Percentiles rank a stretch among this genome's conserved stretches.
Evolutionary conservation across 2,329 filamentous ascomycete genomes (phyloP).

Genomic region (Rhynchosporium secalis): DNA sequence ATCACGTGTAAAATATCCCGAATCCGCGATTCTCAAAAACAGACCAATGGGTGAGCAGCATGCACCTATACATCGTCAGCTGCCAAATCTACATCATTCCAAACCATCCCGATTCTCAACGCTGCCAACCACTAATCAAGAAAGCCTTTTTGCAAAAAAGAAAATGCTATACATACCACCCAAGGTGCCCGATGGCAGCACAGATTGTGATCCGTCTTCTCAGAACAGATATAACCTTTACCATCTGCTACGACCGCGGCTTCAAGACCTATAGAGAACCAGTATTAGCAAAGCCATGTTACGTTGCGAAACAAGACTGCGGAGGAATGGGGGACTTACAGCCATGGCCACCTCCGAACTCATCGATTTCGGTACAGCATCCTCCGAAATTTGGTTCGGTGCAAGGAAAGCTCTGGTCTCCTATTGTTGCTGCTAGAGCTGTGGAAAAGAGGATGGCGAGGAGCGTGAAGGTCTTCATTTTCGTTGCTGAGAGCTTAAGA

Average conservation of each 20-base stretch:
- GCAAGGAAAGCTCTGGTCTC: not conserved
- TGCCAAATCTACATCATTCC: no score
- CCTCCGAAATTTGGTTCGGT: slow-evolving; percentile 1
- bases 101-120: not conserved
- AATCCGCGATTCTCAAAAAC: not conserved
- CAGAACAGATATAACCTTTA: not conserved
- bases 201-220: not conserved
- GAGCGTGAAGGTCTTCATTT: slow-evolving; percentile 1
- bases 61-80: not conserved
- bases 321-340: not conserved
- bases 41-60: slow-evolving; percentile 13
- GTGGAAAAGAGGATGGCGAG: slow-evolving; percentile 3
- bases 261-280: not conserved
- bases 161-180: not conserved
- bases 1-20: no score
- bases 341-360: not conserved
- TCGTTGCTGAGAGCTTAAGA: not conserved
- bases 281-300: not conserved
- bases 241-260: not conserved
- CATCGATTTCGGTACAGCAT: slow-evolving; percentile 8
- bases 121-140: not conserved
- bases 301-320: not conserved
- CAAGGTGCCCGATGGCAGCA: slow-evolving; percentile 13
- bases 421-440: not conserved
- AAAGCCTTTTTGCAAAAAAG: not conserved